Base-by-base conservation (phyloP, 169 alveolate genomes). In the Theileria sp. region DNA sequence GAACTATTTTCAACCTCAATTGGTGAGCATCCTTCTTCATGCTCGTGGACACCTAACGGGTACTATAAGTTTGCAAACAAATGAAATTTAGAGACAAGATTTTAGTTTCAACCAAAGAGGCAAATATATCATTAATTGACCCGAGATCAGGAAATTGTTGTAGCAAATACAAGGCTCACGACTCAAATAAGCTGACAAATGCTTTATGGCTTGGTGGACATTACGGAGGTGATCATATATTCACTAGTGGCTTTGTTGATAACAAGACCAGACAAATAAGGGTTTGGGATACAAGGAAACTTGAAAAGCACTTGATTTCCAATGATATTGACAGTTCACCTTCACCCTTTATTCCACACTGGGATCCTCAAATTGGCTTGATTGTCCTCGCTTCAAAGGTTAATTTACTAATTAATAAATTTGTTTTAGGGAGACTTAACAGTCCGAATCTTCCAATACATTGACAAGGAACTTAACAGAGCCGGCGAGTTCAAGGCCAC, bases 191-290 rank as follows among this genome's bases (percentile, higher is more conserved):
- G 68, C 74, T 86, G 28, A 77, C 92, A 13, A 79, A 75, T 58
- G 88, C 73, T 34, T 70, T 70, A 23, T 90, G 93, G 92, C 77
- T 90, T 15, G 94, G 89, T 58, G 94, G 94, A 10, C 65, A 30
- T 28, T 75, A 88, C 66, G 94, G 93, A 23, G 62, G 73, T 38
- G 86, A 87, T 32, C 79, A 75, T 66, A 30, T 90, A 36, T 83
- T 86, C 15, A 90, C 92, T 61, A 90, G 93, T 12, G 94, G 94
- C 19, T 90, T 82, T 62, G 87, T 88, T n/a, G 84, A 87, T 49
- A 87, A 90, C 86, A 77, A 90, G 73, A 79, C 87, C 34, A 76
- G 94, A 64, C 93, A 90, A 77, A 76, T 90, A 32, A 81, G 89
- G 64, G 68, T 90, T 28, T 90, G 94, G 94, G 93, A 87, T 76